Base-by-base conservation (phyloP, 2,329 filamentous ascomycete species). In the Xylariaceae sp. region DNA sequence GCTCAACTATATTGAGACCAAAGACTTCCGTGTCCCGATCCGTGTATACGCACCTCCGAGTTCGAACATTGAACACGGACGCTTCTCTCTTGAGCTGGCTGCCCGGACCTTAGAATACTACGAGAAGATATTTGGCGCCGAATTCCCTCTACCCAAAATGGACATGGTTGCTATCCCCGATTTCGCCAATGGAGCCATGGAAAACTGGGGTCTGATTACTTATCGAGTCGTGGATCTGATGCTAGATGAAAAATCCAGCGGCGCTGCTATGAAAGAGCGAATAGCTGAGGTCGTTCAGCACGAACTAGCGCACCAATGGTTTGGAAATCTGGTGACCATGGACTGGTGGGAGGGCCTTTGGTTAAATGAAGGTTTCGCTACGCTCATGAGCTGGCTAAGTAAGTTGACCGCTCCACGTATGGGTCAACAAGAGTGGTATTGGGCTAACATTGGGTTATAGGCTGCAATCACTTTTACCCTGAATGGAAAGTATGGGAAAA, bases 401-500 rank as follows among this genome's bases (percentile, higher is more conserved):
- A 58, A 50, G 68, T 63, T 30, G 18, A 54, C 51, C 8, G 6
- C 36, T 37, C 34, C n/a, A 34, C 41, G n/a, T 19, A 2, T 37
- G n/a, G 22, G 40, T 32, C 19, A 10, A 40, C 13, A 34, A 22
- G n/a, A 36, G n/a, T 29, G 8, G 3, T 18, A 22, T 32, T 16
- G 12, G 21, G 21, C 55, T 61, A 55, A 61, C 40, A 3, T 30
- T 42, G 13, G 94, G 94, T 74, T n/a, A 91, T 89, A 68, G 66
- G 66, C 41, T 95, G 90, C 80, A 92, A 97, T 70, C 81, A 82
- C 54, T 96, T 97, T 77, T 97, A 92, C 73, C 92, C 92, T 8
- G 92, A 97, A 72, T 97, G 92, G 92, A 95, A 95, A 73, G 90
- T 97, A 13, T 97, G 92, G 92, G 84, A 97, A 72, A 87, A 85